Evolutionary conservation across 768 basidiomycete genomes (phyloP), one percentile per base, ranked within the genome.

Genomic region (Lyophyllum atratum): DNA sequence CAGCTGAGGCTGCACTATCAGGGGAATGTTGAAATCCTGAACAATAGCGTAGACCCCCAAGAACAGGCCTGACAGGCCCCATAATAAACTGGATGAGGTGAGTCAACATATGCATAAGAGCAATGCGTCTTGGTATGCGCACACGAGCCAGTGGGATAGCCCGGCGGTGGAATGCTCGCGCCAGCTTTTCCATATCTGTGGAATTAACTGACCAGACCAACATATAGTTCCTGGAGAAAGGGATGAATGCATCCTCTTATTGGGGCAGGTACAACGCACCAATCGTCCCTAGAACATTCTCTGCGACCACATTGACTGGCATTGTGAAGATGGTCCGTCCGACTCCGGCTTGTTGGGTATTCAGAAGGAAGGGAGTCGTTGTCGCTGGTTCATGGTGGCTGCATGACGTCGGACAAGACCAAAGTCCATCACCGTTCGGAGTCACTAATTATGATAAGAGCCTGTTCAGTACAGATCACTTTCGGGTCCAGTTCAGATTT

Each of bases 181-280:
- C 74, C 82, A 87, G 60, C 81, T 88, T 70, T 93, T 91, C 82
- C 84, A 82, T 22, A 90, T 76, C 61, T 91, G 89, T 6, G 89
- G 90, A 29, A 90, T 67, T 14, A 91, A 66, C 61, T 89, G 88
- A 14, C 78, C 74, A 4, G 82, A 83, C 89, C 88, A 89, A 58
- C 81, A 83, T 11, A 88, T 68, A 0, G 87, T 82, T 2, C 87
- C 87, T 87, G 52, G 24, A 39, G 47, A 2, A 37, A 22, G 43
- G n/a, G 14, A 19, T 14, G 8, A 17, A 14, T 1, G 11, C 25
- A 19, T 14, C 24, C 2, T 15, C 19, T 22, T 8, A 1, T n/a
- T 15, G 19, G 34, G 53, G 19, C 17, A 15, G 3, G 17, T 19
- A 42, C 45, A n/a, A 70, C 73, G 19, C 56, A 82, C 88, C 89